Evolutionary conservation across 2,329 filamentous ascomycete genomes (phyloP).

Genomic region (Lizonia empirigonia): DNA sequence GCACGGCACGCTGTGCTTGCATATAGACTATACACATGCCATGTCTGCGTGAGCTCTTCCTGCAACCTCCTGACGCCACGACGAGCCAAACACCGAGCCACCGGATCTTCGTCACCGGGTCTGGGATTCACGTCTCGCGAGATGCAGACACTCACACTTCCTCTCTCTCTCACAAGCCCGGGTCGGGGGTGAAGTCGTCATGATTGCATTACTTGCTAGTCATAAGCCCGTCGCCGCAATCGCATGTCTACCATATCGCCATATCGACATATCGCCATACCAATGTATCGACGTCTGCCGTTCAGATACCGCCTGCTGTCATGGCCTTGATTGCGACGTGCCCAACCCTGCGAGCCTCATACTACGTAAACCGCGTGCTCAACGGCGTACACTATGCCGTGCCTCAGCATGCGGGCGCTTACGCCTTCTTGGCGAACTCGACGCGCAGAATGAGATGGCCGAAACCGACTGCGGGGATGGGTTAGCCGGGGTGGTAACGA

Average conservation of each 20-base stretch:
- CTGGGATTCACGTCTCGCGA: too few species aligned
- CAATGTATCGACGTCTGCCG: too few species aligned
- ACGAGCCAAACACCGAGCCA: not conserved
- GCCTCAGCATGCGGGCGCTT: too few species aligned
- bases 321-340: too few species aligned
- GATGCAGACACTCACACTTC: too few species aligned
- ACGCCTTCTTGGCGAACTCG: conserved; percentile 76
- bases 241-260: not conserved
- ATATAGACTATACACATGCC: conserved; percentile 4
- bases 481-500: conserved; percentile 23
- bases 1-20: not conserved
- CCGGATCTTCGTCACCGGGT: too few species aligned
- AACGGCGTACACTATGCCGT: too few species aligned
- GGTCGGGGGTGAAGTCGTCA: conserved; percentile 4
- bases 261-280: not conserved
- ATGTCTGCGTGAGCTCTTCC: conserved; percentile 1
- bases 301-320: too few species aligned
- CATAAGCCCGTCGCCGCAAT: not conserved
- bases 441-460: conserved; percentile 85
- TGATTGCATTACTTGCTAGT: conserved; percentile 15
- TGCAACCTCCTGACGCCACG: not conserved
- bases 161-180: not conserved
- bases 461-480: conserved; percentile 62
- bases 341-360: too few species aligned
- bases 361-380: too few species aligned